Evolutionary conservation across 1,139 yeast species (phyloP).

Genomic region (Saccharomyces hybrid): DNA sequence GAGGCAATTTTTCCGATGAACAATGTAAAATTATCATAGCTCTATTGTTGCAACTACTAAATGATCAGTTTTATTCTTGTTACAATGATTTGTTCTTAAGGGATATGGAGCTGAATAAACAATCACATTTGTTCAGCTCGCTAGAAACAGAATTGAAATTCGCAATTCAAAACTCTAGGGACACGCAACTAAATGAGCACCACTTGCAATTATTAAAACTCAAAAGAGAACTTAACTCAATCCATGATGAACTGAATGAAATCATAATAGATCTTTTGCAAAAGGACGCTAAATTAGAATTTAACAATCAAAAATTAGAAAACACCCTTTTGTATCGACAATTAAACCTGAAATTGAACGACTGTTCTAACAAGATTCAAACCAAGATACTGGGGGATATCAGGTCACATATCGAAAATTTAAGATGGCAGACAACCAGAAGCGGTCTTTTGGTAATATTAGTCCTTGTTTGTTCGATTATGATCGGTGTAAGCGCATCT

Average conservation of each 20-base stretch:
- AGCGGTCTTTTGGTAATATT: constrained; percentile 50
- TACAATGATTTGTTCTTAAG: constrained; percentile 57
- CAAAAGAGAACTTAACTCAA: constrained; percentile 61
- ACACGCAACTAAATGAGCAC: constrained; percentile 61
- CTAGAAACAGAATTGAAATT: constrained; percentile 83
- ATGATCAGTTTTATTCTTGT: constrained; percentile 46
- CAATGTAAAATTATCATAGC: constrained; percentile 51
- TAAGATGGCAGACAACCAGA: constrained; percentile 90
- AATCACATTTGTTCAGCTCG: constrained; percentile 80
- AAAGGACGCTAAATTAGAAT: constrained; percentile 75
- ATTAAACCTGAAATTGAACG: constrained; percentile 68
- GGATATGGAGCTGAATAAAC: constrained; percentile 70
- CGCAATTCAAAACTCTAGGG: constrained; percentile 70
- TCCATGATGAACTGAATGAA: constrained; percentile 73
- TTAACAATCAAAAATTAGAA: constrained; percentile 80
- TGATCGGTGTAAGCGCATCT: constrained; percentile 43
- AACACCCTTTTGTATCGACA: constrained; percentile 70
- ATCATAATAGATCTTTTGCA: constrained; percentile 51
- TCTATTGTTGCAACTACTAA: constrained; percentile 44
- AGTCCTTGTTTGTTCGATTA: constrained; percentile 39
- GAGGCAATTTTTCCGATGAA: constrained; percentile 41
- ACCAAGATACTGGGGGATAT: constrained; percentile 77
- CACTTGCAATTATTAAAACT: constrained; percentile 55
- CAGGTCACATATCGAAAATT: constrained; percentile 77
- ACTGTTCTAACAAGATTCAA: constrained; percentile 76